Percentiles rank a stretch among this genome's conserved stretches.
These are phyloP conservation scores for Podochytrium sp. DNA, from an alignment of 192 early-diverging fungal genomes.

Conservation along the genomic window DNA sequence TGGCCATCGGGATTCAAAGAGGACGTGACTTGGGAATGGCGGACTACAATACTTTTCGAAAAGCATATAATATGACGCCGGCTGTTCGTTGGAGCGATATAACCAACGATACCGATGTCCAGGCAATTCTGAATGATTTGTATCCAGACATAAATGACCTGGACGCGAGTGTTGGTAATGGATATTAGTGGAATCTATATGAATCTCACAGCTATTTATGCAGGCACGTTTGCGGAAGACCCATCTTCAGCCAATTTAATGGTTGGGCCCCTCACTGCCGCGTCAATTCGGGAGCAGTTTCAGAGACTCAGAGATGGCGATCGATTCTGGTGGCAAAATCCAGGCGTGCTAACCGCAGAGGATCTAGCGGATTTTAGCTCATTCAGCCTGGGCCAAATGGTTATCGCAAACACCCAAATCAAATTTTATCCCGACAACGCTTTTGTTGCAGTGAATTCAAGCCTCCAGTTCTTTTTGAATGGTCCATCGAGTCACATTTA, in stretches of 20 bases:
- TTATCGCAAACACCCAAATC: constrained; percentile 48
- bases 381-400: constrained; percentile 36
- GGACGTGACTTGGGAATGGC: constrained; percentile 44
- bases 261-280: constrained; percentile 38
- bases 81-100: constrained; percentile 33
- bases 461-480: not conserved
- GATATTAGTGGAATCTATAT: not conserved
- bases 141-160: constrained; percentile 39
- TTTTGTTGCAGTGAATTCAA: constrained; percentile 19
- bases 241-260: not conserved
- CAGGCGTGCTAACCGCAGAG: constrained; percentile 46
- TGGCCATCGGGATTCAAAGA: constrained; percentile 42
- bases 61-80: constrained; percentile 19
- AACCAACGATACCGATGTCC: constrained; percentile 30
- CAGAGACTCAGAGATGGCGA: constrained; percentile 47
- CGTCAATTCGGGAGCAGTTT: constrained; percentile 49
- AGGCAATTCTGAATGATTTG: constrained; percentile 10
- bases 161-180: constrained; percentile 42
- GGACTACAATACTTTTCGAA: constrained; percentile 36
- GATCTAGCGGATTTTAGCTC: constrained; percentile 37
- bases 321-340: constrained; percentile 56
- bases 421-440: constrained; percentile 40
- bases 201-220: not conserved
- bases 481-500: not conserved
- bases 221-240: constrained; percentile 40